Base-by-base conservation (phyloP, 2,329 filamentous ascomycete species). In the Colletotrichum eremochloae region DNA sequence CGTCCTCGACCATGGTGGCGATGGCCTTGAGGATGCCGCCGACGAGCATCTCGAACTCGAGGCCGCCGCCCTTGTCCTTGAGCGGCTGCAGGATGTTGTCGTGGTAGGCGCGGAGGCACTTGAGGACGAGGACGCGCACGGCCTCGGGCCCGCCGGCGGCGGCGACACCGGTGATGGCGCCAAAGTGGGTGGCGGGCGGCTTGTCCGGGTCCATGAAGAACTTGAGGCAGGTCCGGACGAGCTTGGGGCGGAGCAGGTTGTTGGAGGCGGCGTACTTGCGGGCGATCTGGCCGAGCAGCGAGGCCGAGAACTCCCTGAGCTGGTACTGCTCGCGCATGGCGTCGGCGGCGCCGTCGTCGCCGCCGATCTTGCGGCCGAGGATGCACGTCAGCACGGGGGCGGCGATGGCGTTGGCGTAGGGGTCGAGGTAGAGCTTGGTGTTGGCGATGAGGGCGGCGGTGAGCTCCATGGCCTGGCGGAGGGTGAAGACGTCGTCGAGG, bases 171-270 rank as follows among this genome's bases (percentile, higher is more conserved):
- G 91, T 89, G 31, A 99, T 88, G 8, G 96, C 94, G 56, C 96
- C 96, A 79, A 96, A 99, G 78, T 97, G 94, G 1, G 96, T 92
- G 1, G 93, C 91, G 0, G 95, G 89, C 0, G 95, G 91, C 78
- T 95, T 94, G 55, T 91, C 90, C 0, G 94, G 94, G 78, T 98
- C 95, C 40, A 99, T 88, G 81, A 98, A 96, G 77, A 93, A 91
- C 83, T 97, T 97, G 44, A 98, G 88, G 78, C 95, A 98, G 0
- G 95, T 96, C n/a, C 96, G 90, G 5, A 95, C 95, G 40, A 99
- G 91, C 75, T 97, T 94, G 2, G 95, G 92, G 69, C 95, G 94
- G 36, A 98, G 89, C 18, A 94, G 92, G 55, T 93, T 91, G 70
- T 95, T 97, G 5, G 91, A 92, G 36, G 91, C 88, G 7, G 92